These are phyloP conservation scores for Cytidiella melzeri DNA, from an alignment of 768 basidiomycete genomes.

Conservation along the genomic window DNA sequence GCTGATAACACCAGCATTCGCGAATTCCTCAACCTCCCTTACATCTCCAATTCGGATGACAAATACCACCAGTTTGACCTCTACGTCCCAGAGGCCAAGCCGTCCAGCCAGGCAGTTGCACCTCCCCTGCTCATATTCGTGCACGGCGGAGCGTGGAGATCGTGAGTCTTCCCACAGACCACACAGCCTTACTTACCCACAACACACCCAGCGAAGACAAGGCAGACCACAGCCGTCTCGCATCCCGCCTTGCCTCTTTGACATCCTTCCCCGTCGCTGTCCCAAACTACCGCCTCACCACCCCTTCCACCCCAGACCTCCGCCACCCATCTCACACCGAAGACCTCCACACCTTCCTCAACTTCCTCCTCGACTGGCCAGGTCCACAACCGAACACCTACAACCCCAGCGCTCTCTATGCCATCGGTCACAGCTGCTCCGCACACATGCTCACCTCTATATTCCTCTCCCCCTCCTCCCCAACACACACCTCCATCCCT, in stretches of 20 bases:
- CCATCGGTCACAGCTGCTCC: conserved; percentile 77
- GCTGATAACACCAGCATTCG: no score
- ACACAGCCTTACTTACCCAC: background rate
- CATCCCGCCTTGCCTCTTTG: conserved; percentile 41
- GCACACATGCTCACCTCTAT: conserved; percentile 76
- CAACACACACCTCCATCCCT: conserved; percentile 30
- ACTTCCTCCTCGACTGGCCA: conserved; percentile 46
- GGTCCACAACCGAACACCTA: conserved; percentile 30
- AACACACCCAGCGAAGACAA: conserved; percentile 61
- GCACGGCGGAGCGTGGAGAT: conserved; percentile 81
- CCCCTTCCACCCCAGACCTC: conserved; percentile 32
- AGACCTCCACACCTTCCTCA: conserved; percentile 58
- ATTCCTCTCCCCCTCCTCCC: conserved; percentile 39
- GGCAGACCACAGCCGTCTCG: conserved; percentile 46
- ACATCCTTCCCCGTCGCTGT: conserved; percentile 58
- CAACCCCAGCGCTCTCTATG: conserved; percentile 39
- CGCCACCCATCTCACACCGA: conserved; percentile 67
- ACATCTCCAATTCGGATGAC: conserved; percentile 26
- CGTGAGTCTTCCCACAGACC: conserved; percentile 38
- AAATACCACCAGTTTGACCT: conserved; percentile 49
- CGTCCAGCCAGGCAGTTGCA: background rate
- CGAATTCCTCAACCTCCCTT: conserved; percentile 27
- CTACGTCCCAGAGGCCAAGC: conserved; percentile 30
- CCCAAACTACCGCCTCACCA: conserved; percentile 75
- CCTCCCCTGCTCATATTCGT: conserved; percentile 60